A percentile compares a stretch with the other conserved stretches of the same genome.
These are phyloP conservation scores for Parietaria judaica DNA, from an alignment of 306 rosid genomes.

Conservation along the genomic window DNA sequence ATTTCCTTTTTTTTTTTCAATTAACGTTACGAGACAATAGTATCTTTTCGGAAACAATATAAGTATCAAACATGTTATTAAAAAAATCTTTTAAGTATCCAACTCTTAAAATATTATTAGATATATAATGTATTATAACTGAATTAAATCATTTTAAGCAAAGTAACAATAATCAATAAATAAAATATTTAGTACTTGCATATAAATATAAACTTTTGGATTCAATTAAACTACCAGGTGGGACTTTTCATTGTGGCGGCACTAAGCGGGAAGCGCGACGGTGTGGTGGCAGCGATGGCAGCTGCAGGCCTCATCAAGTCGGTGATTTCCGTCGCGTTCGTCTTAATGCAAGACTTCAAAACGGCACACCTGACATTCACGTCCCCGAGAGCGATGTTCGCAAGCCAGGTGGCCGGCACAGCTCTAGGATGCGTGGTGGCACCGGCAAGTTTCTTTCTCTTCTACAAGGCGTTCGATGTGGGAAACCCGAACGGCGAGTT, in stretches of 20 bases:
- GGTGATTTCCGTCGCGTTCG: slow-evolving; percentile 64
- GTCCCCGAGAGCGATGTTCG: slow-evolving; percentile 88
- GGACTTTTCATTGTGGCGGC: slow-evolving; percentile 64
- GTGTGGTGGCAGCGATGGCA: slow-evolving; percentile 48
- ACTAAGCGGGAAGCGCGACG: slow-evolving; percentile 31
- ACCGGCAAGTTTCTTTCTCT: slow-evolving; percentile 79
- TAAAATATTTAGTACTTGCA: no score
- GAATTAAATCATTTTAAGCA: no score
- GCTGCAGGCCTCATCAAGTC: slow-evolving; percentile 80
- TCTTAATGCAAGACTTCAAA: slow-evolving; percentile 85
- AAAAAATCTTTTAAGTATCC: no score
- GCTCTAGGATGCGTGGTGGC: slow-evolving; percentile 60
- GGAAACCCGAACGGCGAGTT: slow-evolving; percentile 77
- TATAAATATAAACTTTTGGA: no score
- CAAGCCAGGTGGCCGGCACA: slow-evolving; percentile 67
- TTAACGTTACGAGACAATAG: no score
- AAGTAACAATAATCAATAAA: no score
- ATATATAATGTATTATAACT: no score
- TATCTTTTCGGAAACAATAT: no score
- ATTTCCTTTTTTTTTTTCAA: no score
- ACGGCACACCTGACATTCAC: slow-evolving; percentile 76
- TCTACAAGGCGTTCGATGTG: slow-evolving; percentile 56
- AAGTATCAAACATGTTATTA: no score
- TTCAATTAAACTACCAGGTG: no score
- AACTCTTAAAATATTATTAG: no score